Evolutionary conservation across 257 asterid species (phyloP).

Genomic region (Forsythia suspensa): DNA sequence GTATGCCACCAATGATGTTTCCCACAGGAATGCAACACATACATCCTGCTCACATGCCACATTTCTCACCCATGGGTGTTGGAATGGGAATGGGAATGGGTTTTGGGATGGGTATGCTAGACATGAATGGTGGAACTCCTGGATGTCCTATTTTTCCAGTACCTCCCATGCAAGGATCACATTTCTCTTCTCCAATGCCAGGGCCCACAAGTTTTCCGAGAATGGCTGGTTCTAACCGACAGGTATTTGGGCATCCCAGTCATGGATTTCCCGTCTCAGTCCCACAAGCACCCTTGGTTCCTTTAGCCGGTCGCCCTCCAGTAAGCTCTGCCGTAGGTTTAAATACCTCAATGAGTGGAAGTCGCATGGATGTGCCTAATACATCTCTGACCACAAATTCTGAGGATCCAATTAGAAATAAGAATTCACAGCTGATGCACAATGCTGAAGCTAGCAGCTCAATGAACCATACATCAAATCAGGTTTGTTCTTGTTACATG

Average conservation of each 20-base stretch:
- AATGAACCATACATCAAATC: conserved; percentile 33
- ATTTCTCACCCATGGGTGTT: conserved; percentile 61
- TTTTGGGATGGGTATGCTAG: conserved; percentile 72
- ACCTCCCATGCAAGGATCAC: conserved; percentile 50
- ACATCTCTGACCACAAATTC: conserved; percentile 36
- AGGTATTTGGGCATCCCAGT: conserved; percentile 52
- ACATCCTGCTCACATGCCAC: conserved; percentile 68
- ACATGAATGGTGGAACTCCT: conserved; percentile 62
- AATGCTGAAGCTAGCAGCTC: conserved; percentile 45
- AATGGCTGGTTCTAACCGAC: conserved; percentile 46
- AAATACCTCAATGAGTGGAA: conserved; percentile 30
- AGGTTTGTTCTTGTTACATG: conserved; percentile 46
- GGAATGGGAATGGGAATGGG: conserved; percentile 63
- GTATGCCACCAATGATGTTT: conserved; percentile 81
- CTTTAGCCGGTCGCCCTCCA: conserved; percentile 42
- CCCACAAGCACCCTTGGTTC: conserved; percentile 46
- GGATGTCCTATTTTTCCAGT: conserved; percentile 57
- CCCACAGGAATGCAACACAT: conserved; percentile 73
- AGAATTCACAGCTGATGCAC: conserved; percentile 27
- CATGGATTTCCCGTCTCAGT: conserved; percentile 53
- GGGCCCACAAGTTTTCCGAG: conserved; percentile 52
- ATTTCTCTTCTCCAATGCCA: conserved; percentile 48
- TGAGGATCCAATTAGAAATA: conserved; percentile 26
- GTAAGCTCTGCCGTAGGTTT: conserved; percentile 34
- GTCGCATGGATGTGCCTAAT: conserved; percentile 33